These are phyloP conservation scores for Sphaerosporella brunnea DNA, from an alignment of 495 filamentous ascomycete species.

Conservation along the genomic window DNA sequence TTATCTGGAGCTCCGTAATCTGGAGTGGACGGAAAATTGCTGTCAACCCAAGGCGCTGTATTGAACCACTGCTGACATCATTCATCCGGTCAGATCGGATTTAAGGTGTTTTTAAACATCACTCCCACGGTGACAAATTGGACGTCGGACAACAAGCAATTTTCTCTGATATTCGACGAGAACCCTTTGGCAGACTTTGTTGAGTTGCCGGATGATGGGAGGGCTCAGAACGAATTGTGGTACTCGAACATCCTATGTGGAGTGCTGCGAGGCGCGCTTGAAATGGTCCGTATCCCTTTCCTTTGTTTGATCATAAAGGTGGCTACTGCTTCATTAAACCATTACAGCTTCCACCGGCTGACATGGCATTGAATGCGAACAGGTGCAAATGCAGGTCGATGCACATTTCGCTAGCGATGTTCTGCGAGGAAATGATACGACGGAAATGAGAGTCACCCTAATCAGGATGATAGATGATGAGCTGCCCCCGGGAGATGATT, in stretches of 20 bases:
- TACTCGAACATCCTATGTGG: constrained; percentile 96
- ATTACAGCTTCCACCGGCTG: neutral
- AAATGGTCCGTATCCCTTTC: constrained; percentile 54
- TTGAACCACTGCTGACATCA: too few species aligned
- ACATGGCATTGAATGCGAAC: neutral
- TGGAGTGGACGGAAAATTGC: too few species aligned
- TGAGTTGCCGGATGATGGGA: constrained; percentile 86
- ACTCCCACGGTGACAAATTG: constrained; percentile 91
- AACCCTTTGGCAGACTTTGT: constrained; percentile 96
- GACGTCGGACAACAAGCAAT: constrained; percentile 88
- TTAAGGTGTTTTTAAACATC: constrained; percentile 97
- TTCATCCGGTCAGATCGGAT: constrained; percentile 57
- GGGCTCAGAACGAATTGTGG: constrained; percentile 93
- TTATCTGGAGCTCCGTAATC: neutral
- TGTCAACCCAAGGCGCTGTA: too few species aligned
- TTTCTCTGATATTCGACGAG: constrained; percentile 89
- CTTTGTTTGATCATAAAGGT: too few species aligned
- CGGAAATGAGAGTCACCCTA: constrained; percentile 88
- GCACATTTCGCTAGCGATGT: constrained; percentile 93
- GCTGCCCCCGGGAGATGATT: constrained; percentile 84
- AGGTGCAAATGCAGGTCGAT: constrained; percentile 98
- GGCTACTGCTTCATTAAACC: too few species aligned
- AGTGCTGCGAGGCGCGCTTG: constrained; percentile 70
- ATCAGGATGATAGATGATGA: constrained; percentile 95
- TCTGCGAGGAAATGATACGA: constrained; percentile 81